These are phyloP conservation scores for Plasmodium malariae DNA, from an alignment of 169 alveolate species.

Conservation along the genomic window DNA sequence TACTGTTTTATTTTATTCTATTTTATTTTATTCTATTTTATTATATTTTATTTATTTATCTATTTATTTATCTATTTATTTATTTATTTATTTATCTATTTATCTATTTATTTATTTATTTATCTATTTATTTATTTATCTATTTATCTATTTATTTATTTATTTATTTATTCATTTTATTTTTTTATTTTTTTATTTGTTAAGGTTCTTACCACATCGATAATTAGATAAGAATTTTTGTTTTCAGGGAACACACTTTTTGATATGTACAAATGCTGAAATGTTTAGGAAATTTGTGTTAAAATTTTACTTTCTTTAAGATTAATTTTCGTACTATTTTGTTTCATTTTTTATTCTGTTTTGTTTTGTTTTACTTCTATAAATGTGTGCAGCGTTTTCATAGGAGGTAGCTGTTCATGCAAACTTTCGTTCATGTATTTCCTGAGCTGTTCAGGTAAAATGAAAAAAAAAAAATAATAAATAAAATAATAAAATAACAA, in stretches of 20 bases:
- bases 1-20: too few relatives aligned
- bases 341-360: too few relatives aligned
- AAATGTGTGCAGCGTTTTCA: constrained; percentile 60
- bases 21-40: too few relatives aligned
- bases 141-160: too few relatives aligned
- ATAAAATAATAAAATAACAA: not conserved
- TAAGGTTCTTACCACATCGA: constrained; percentile 41
- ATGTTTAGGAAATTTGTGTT: not conserved
- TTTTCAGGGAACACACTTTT: constrained; percentile 64
- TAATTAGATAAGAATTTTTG: constrained; percentile 56
- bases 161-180: too few relatives aligned
- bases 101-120: too few relatives aligned
- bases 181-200: not conserved
- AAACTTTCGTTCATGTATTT: constrained; percentile 50
- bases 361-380: constrained; percentile 40
- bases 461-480: not conserved
- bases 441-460: constrained; percentile 24
- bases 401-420: constrained; percentile 64
- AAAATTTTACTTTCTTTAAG: not conserved
- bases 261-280: constrained; percentile 69
- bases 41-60: too few relatives aligned
- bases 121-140: not conserved
- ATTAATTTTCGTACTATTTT: not conserved
- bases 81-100: too few relatives aligned
- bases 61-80: too few relatives aligned